phyloP scores from a whole-genome alignment of 352 stramenopile genomes.

The Phytopythium boreale region DNA sequence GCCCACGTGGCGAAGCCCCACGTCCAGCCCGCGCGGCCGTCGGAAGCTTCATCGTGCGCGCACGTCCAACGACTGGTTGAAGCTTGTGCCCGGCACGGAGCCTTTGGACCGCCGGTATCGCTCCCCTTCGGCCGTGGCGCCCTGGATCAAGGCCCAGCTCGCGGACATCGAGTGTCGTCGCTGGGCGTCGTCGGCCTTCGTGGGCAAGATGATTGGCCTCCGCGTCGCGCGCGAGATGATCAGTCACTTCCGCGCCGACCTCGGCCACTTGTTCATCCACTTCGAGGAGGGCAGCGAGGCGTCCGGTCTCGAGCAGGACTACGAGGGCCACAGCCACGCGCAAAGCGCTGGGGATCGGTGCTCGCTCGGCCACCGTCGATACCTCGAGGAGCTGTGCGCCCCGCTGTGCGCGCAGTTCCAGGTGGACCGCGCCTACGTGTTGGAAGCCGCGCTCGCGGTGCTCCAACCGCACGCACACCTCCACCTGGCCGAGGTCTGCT shows the following conservation, averaged over 20 bases:
- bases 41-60: constrained; percentile 27
- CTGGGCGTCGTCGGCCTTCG: constrained; percentile 83
- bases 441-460: constrained; percentile 72
- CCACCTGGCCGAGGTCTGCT: constrained; percentile 81
- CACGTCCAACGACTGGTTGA: constrained; percentile 43
- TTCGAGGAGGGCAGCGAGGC: constrained; percentile 10
- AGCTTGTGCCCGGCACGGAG: constrained; percentile 34
- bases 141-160: constrained; percentile 81
- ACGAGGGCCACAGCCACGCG: neutral
- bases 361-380: constrained; percentile 46
- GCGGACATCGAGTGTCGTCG: constrained; percentile 82
- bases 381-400: constrained; percentile 69
- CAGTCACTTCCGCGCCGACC: constrained; percentile 65
- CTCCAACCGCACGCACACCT: constrained; percentile 80
- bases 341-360: constrained; percentile 13
- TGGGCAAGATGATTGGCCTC: constrained; percentile 86
- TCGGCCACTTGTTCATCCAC: constrained; percentile 47
- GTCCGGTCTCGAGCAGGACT: neutral
- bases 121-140: constrained; percentile 21
- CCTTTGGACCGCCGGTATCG: constrained; percentile 6
- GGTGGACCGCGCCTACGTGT: constrained; percentile 74
- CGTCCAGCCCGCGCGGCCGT: neutral
- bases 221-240: constrained; percentile 85
- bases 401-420: constrained; percentile 78
- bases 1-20: constrained; percentile 14